Base-by-base conservation (phyloP, 2,329 filamentous ascomycete species). In the Metarhizium anisopliae region DNA sequence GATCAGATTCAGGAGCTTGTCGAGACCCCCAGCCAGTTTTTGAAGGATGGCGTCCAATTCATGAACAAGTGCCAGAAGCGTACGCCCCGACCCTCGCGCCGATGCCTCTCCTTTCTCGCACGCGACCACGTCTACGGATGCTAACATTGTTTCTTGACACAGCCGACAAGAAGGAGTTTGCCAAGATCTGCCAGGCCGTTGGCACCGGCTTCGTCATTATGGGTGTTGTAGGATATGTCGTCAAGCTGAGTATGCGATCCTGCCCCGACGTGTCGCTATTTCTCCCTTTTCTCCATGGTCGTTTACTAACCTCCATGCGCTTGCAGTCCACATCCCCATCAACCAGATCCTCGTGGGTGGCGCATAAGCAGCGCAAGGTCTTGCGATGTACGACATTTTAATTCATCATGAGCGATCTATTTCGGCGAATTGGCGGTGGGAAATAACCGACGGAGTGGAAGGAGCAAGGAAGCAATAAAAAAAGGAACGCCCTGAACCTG, bases 1-100 rank as follows among this genome's bases (percentile, higher is more conserved):
- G 85, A 87, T 69, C 80, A 85, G 70, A 71, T 88, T 64, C 83
- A 87, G 71, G 84, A 88, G 68, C 74, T 89, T 65, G 79, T 87
- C 68, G 86, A 89, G 62, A 79, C 84, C 68, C 84, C 84, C 64
- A 76, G 77, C 68, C 82, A 86, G 72, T 87, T 87, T 70, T 68
- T 84, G 67, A 79, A 61, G 61, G 81, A 84, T 59, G 81, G 82
- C 67, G 75, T 81, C 58, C 80, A 83, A 63, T 85, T 85, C 72
- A 73, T 84, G 68, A 79, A 78, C 72, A 74, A 79, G 64, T 83
- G 81, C 76, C 81, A 80, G 60, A 84, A 84, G 74, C 81, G 80
- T 82, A 72, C 58, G 78, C 72, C 11, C 25, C n/a, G 20, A 18
- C 45, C 20, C 50, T 20, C 53, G 42, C 52, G 14, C 32, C 29